Base-by-base conservation (phyloP, 108 stramenopile genomes). In the Phaeodactylum tricornutum region DNA sequence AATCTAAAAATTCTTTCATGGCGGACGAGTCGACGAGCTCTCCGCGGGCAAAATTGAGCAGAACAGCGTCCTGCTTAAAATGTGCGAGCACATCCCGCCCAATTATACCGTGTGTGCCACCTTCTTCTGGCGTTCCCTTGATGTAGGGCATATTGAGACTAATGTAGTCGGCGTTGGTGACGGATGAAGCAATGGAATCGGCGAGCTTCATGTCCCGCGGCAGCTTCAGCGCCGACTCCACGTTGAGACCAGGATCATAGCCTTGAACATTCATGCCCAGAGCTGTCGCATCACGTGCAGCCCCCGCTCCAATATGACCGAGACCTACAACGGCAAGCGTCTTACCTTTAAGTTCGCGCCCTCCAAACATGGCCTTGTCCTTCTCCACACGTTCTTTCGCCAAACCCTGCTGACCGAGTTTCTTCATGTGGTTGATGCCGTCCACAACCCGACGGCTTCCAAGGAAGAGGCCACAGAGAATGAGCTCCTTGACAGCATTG, bases 31-130 rank as follows among this genome's bases (percentile, higher is more conserved):
- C 78, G 1, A 91, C 81, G 17, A 91, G 38, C 52, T 82, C 88
- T 2, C 88, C 88, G 49, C 88, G 79, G 19, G 88, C 84, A 72
- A 81, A 91, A 72, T 91, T 91, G 33, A 91, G 34, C 25, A 91
- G 50, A n/a, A 69, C 66, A 21, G 79, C 81, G 56, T 79, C 73
- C 8, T 62, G 66, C 62, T 86, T 85, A 59, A 69, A 66, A 50
- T 66, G 54, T 26, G 45, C 46, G 35, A 91, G 55, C 14, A 74
- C 47, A 17, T 66, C 69, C 0, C 34, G 20, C n/a, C 67, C 63
- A 58, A 86, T 78, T 39, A 91, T 74, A 33, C 82, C 69, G 49
- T 78, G 71, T 0, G 84, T 91, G 1, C 78, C 76, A 22, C 67
- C 67, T 50, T 76, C 75, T 16, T 51, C 56, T 1, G 59, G 50